These are phyloP conservation scores for Cercophora sp. DNA, from an alignment of 495 filamentous ascomycete genomes.

Conservation along the genomic window DNA sequence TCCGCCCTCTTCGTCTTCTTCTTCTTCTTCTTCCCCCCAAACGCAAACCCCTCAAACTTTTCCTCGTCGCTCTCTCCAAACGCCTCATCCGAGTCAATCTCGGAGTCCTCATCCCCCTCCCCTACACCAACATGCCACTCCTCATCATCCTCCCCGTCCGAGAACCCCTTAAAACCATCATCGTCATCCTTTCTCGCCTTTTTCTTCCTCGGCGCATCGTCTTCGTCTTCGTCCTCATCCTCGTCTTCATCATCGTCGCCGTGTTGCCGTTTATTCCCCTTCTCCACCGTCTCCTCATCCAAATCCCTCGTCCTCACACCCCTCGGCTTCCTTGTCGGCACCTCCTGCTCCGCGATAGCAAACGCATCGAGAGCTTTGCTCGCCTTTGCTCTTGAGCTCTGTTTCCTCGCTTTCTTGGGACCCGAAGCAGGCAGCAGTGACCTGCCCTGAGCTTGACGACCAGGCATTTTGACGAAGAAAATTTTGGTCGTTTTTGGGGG, in stretches of 20 bases:
- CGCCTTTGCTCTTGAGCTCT: conserved; percentile 28
- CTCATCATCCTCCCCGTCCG: conserved; percentile 67
- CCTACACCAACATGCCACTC: conserved; percentile 76
- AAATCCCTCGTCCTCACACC: conserved; percentile 43
- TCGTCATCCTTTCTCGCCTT: conserved; percentile 39
- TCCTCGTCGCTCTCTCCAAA: conserved; percentile 88
- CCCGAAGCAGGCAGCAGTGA: conserved; percentile 37
- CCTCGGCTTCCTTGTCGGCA: conserved; percentile 31
- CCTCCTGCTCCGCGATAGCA: conserved; percentile 69
- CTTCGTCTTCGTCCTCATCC: conserved; percentile 31
- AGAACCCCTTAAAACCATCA: conserved; percentile 35
- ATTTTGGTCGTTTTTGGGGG: too few species aligned
- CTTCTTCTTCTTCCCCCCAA: conserved; percentile 61
- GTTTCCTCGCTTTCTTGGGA: conserved; percentile 27
- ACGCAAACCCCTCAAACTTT: conserved; percentile 69
- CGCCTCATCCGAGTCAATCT: conserved; percentile 89
- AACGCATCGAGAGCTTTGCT: conserved; percentile 75
- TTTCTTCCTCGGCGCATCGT: conserved; percentile 47
- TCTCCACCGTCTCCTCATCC: conserved; percentile 33
- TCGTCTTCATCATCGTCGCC: conserved; percentile 53
- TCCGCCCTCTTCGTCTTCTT: conserved; percentile 56
- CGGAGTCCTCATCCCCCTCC: conserved; percentile 71
- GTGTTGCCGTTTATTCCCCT: conserved; percentile 35
- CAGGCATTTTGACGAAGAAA: conserved; percentile 64
- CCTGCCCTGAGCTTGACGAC: conserved; percentile 59